Evolutionary conservation across 116 monocot genomes (phyloP).

Genomic region (Phalaenopsis hybrid): DNA sequence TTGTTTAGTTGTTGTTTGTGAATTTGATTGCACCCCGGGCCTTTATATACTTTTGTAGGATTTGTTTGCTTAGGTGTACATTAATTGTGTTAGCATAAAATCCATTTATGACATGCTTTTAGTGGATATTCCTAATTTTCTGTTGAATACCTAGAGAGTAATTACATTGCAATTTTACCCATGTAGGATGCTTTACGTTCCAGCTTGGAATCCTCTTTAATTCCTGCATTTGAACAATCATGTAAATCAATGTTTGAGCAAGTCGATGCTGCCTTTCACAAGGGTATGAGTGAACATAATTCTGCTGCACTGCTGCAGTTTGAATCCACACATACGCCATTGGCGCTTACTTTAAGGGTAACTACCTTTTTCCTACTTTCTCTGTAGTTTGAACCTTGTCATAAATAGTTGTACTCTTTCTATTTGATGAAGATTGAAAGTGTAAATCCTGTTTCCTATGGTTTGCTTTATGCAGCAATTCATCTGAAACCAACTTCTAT

Average conservation of each 20-base stretch:
- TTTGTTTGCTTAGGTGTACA: not conserved
- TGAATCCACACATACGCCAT: conserved; percentile 60
- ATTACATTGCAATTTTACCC: not conserved
- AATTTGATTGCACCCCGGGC: no score
- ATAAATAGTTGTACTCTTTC: not conserved
- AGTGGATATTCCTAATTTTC: not conserved
- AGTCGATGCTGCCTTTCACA: conserved; percentile 76
- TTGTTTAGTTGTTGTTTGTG: not conserved
- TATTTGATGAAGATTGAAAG: not conserved
- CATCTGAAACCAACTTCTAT: not conserved
- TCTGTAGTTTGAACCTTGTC: not conserved
- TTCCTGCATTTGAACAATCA: conserved; percentile 89
- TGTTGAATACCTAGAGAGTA: conserved; percentile 1
- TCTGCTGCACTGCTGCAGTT: conserved; percentile 67
- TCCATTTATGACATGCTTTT: not conserved
- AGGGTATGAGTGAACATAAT: conserved; percentile 88
- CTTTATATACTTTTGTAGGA: not conserved
- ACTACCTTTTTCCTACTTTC: not conserved
- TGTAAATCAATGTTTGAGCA: conserved; percentile 94
- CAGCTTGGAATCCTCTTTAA: conserved; percentile 57
- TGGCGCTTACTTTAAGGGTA: conserved; percentile 86
- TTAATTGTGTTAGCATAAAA: not conserved
- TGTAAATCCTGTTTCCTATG: not conserved
- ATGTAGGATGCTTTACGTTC: conserved; percentile 71
- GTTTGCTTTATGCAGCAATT: not conserved